A percentile compares a stretch with the other conserved stretches of the same genome.
These are phyloP conservation scores for Avena atlantica DNA, from an alignment of 176 grass and related monocot genomes.

Conservation along the genomic window DNA sequence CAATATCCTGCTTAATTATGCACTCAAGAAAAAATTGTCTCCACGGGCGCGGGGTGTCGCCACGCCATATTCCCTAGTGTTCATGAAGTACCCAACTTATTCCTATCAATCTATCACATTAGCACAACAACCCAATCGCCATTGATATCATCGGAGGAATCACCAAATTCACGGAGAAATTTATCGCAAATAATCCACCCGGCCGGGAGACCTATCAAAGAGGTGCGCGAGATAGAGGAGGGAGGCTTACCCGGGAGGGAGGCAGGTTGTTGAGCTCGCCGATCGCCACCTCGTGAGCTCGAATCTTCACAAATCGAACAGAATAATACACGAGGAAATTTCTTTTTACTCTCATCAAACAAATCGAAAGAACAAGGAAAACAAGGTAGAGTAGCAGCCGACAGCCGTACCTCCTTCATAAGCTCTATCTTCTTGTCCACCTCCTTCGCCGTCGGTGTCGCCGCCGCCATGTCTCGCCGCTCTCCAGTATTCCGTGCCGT, in stretches of 20 bases:
- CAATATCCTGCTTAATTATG: too few species aligned
- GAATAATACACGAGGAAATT: slow-evolving; percentile 7
- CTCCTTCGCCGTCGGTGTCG: neutral
- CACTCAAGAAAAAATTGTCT: too few species aligned
- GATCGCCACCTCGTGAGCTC: slow-evolving; percentile 64
- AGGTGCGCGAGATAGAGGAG: neutral
- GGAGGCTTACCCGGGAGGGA: slow-evolving; percentile 55
- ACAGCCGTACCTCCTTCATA: slow-evolving; percentile 39
- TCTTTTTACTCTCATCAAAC: neutral
- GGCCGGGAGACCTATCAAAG: neutral
- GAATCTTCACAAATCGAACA: slow-evolving; percentile 42
- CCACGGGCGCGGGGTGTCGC: too few species aligned
- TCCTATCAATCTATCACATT: neutral
- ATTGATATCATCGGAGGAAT: neutral
- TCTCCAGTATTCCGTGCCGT: too few species aligned
- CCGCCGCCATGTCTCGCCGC: too few species aligned
- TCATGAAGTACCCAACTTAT: too few species aligned
- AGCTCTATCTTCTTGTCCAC: slow-evolving; percentile 45
- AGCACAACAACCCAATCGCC: neutral
- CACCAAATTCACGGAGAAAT: neutral
- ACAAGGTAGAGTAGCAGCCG: neutral
- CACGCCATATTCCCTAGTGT: too few species aligned
- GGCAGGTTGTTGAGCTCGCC: slow-evolving; percentile 55
- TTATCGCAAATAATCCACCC: neutral
- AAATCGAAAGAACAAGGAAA: slow-evolving; percentile 26